Percentiles rank a stretch among this genome's conserved stretches.
These are phyloP conservation scores for Beauveria pseudobassiana DNA, from an alignment of 2,329 filamentous ascomycete genomes.

Conservation along the genomic window DNA sequence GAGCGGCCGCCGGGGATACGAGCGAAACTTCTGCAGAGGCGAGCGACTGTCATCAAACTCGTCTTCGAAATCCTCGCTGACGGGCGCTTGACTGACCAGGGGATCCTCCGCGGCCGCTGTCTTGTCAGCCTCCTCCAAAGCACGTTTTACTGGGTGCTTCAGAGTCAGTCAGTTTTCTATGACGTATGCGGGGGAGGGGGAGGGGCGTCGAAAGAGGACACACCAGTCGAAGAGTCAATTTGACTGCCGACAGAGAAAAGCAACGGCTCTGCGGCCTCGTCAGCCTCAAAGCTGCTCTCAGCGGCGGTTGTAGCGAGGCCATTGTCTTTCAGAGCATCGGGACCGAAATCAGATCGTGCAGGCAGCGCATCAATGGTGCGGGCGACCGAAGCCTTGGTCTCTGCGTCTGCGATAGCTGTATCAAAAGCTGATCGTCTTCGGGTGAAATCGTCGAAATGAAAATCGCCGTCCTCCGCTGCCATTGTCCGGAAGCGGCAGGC, in stretches of 20 bases:
- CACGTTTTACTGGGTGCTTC: slow-evolving; percentile 56
- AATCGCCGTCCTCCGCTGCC: slow-evolving; percentile 33
- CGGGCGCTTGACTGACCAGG: neutral
- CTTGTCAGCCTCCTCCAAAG: slow-evolving; percentile 23
- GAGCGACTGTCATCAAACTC: slow-evolving; percentile 30
- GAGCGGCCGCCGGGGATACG: slow-evolving; percentile 67
- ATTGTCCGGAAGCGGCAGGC: neutral
- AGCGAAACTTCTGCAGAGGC: slow-evolving; percentile 72
- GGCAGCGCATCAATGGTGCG: neutral
- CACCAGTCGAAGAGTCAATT: slow-evolving; percentile 44
- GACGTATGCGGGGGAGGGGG: slow-evolving; percentile 2
- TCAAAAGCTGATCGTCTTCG: slow-evolving; percentile 38
- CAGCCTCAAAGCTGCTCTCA: neutral
- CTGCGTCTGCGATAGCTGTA: slow-evolving; percentile 22
- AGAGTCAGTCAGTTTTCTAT: slow-evolving; percentile 50
- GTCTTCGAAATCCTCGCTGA: slow-evolving; percentile 17
- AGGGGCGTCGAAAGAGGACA: slow-evolving; percentile 20
- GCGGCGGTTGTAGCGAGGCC: neutral
- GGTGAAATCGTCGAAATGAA: slow-evolving; percentile 40
- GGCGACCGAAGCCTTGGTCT: slow-evolving; percentile 11
- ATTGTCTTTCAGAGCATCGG: neutral
- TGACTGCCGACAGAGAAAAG: neutral
- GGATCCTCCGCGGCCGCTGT: neutral
- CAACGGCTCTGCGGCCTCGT: neutral
- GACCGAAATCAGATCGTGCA: neutral